phyloP scores from a whole-genome alignment of 305 asterid species.

The Solanum hybrid region DNA sequence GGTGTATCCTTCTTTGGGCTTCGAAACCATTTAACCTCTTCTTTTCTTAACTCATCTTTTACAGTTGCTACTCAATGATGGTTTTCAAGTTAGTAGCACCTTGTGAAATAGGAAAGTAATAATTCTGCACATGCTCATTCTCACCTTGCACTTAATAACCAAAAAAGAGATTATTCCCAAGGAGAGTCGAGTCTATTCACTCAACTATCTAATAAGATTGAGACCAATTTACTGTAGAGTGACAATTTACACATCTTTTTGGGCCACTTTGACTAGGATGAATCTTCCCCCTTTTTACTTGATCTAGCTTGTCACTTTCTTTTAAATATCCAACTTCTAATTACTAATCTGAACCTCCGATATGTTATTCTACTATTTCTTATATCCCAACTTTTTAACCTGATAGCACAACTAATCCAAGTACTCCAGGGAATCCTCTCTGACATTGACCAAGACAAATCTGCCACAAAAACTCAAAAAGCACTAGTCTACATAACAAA shows the following conservation, averaged over 20 bases:
- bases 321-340: background rate
- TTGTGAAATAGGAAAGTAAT: background rate
- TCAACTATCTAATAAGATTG: background rate
- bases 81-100: background rate
- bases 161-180: background rate
- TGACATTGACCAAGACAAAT: background rate
- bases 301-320: background rate
- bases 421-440: background rate
- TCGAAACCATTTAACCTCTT: background rate
- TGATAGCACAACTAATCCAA: background rate
- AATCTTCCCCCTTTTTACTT: background rate
- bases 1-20: background rate
- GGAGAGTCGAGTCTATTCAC: background rate
- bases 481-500: background rate
- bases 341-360: background rate
- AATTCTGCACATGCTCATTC: background rate
- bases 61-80: background rate
- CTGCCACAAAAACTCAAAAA: background rate
- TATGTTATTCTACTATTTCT: background rate
- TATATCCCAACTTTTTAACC: background rate
- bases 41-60: background rate
- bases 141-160: background rate
- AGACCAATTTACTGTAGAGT: background rate
- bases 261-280: background rate
- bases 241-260: background rate